These are phyloP conservation scores for Arthrobotrys iridis DNA, from an alignment of 2,329 filamentous ascomycete species.

Conservation along the genomic window DNA sequence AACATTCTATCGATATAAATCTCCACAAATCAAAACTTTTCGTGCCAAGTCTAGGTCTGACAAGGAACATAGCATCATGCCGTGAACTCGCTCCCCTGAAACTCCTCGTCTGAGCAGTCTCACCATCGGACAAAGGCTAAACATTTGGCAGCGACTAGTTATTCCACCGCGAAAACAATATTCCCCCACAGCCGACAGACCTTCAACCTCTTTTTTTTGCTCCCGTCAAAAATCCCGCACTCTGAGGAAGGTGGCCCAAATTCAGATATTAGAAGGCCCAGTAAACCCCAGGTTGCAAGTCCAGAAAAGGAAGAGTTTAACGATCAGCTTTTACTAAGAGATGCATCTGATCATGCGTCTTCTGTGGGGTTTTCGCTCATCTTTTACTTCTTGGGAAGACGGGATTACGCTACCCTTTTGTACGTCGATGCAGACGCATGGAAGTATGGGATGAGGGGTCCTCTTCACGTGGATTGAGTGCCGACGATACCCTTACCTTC, in stretches of 20 bases:
- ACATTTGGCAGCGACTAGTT: too few relatives aligned
- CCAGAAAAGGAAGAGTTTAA: constrained; percentile 35
- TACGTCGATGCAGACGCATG: not conserved
- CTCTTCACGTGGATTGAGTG: constrained; percentile 7
- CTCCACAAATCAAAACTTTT: not conserved
- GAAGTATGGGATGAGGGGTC: too few relatives aligned
- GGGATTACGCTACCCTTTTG: constrained; percentile 16
- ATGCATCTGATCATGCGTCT: constrained; percentile 1
- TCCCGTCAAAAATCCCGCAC: constrained; percentile 45
- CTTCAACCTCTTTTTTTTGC: not conserved
- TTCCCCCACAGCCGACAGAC: constrained; percentile 8
- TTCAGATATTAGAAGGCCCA: not conserved
- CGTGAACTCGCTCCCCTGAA: not conserved
- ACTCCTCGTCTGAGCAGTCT: constrained; percentile 8
- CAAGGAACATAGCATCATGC: constrained; percentile 3
- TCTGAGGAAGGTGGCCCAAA: constrained; percentile 17
- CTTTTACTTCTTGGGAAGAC: constrained; percentile 13
- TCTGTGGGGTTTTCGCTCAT: constrained; percentile 10
- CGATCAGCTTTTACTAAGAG: not conserved
- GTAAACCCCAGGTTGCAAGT: not conserved
- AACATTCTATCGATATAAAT: not conserved
- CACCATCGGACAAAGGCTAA: constrained; percentile 46
- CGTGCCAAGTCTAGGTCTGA: constrained; percentile 1
- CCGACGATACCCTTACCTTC: constrained; percentile 4
- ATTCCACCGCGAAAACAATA: not conserved